Evolutionary conservation across 345 rosid genomes (phyloP).

Genomic region (Eucalyptus tenuipes): DNA sequence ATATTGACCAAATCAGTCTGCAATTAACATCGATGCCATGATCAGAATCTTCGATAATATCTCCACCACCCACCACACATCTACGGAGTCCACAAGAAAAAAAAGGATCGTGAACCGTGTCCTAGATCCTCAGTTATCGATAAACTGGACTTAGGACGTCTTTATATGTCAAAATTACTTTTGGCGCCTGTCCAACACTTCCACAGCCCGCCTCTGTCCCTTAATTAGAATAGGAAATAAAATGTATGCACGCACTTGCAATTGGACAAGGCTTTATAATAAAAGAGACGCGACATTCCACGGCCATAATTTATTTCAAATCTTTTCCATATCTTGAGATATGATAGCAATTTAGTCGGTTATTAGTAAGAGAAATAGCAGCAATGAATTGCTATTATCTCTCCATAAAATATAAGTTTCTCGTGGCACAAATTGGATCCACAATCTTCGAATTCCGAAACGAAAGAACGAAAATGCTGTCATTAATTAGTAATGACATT

Average conservation of each 20-base stretch:
- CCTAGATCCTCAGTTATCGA: not conserved
- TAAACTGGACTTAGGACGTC: not conserved
- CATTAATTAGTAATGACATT: not conserved
- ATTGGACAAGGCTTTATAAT: not conserved
- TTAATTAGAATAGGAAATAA: not conserved
- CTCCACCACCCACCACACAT: not conserved
- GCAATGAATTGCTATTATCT: not conserved
- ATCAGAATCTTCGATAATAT: no score
- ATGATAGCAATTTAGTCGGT: not conserved
- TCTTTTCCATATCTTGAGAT: not conserved
- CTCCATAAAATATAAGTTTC: not conserved
- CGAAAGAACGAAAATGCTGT: not conserved
- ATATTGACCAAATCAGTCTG: no score
- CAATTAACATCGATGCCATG: no score
- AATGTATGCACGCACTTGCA: not conserved
- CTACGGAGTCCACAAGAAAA: not conserved
- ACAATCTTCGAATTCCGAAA: accelerated
- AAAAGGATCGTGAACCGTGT: not conserved
- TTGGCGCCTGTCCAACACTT: not conserved
- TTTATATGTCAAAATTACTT: not conserved
- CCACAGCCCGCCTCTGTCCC: no score
- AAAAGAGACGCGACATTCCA: not conserved
- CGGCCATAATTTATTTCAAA: not conserved
- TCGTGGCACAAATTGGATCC: not conserved
- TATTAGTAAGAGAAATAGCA: not conserved